Base-by-base conservation (phyloP, 192 early-diverging fungal species). In the Cladochytrium replicatum region DNA sequence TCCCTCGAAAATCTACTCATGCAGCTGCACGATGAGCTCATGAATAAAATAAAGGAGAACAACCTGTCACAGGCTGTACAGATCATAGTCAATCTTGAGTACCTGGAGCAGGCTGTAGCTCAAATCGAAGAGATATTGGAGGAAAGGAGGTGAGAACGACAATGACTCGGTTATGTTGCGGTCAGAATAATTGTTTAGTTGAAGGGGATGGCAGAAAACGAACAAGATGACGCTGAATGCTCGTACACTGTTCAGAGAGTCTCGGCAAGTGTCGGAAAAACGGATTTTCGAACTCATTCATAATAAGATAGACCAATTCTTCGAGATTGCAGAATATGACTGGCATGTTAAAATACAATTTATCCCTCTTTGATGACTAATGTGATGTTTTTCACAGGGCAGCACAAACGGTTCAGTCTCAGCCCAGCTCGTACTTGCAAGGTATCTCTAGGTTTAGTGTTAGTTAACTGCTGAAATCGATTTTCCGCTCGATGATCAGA, bases 61-160 rank as follows among this genome's bases (percentile, higher is more conserved):
- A 86, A 80, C 48, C 61, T 92, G n/a, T 80, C 83, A 1, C 80
- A 85, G 46, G 86, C 84, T 42, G 71, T 84, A n/a, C 89, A 92
- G 55, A 87, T 89, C 19, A 75, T 89, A 31, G 76, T 85, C 56
- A 90, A 92, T 52, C 58, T 85, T 21, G 84, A 88, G 46, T 88
- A 72, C 43, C 84, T 87, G 51, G 71, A 81, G 45, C 50, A 67
- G 27, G 80, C 79, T 0, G 84, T 81, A 42, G 54, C 52, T 0
- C 80, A 89, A 55, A 82, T 91, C 61, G 89, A 92, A 65, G 58
- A 71, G 43, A 56, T 88, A n/a, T 50, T 91, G 34, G 76, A 72
- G 55, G 78, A 88, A 39, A 69, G 61, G 44, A 62, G 77, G 73
- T 73, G 41, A 32, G 25, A 26, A 11, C 38, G 24, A 19, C 37